Percentiles rank a stretch among this genome's conserved stretches.
Evolutionary conservation across 768 basidiomycete species (phyloP).

Genomic region (Mycena vitilis): DNA sequence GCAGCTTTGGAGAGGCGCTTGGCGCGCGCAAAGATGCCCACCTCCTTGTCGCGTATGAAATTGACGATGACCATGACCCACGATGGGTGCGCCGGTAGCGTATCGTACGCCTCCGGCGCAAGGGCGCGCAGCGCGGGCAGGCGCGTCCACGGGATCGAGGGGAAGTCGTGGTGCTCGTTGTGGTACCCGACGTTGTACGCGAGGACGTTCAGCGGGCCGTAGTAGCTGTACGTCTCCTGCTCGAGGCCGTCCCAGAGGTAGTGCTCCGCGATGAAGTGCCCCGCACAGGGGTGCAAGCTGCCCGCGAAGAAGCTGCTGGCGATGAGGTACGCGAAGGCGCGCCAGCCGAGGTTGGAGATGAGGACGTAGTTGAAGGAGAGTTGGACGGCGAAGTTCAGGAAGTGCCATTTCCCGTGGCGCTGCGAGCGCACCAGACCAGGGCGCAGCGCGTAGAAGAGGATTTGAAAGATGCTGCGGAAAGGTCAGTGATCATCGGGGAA

Average conservation of each 20-base stretch:
- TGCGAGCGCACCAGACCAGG: slow-evolving; percentile 93
- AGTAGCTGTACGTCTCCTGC: slow-evolving; percentile 98
- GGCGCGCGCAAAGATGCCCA: slow-evolving; percentile 89
- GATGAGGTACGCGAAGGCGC: slow-evolving; percentile 82
- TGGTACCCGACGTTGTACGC: slow-evolving; percentile 99
- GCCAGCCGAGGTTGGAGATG: slow-evolving; percentile 54
- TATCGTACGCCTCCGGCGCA: slow-evolving; percentile 94
- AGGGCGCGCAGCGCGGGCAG: slow-evolving; percentile 84
- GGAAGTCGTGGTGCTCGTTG: slow-evolving; percentile 99
- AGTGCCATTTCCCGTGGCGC: slow-evolving; percentile 84
- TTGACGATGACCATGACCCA: slow-evolving; percentile 97
- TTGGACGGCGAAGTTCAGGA: slow-evolving; percentile 78
- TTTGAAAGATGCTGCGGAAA: slow-evolving; percentile 89
- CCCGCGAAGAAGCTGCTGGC: slow-evolving; percentile 96
- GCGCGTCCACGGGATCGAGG: slow-evolving; percentile 94
- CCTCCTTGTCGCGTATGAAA: slow-evolving; percentile 91
- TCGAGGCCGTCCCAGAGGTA: slow-evolving; percentile 92
- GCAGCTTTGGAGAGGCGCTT: slow-evolving; percentile 70
- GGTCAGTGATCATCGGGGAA: not conserved
- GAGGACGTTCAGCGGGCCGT: slow-evolving; percentile 88
- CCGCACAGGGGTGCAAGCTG: slow-evolving; percentile 94
- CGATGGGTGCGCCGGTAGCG: slow-evolving; percentile 85
- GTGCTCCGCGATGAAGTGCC: slow-evolving; percentile 98
- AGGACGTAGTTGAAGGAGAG: slow-evolving; percentile 79
- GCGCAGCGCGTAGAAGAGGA: slow-evolving; percentile 96